Evolutionary conservation across 768 basidiomycete genomes (phyloP), one percentile per base, ranked within the genome.

Genomic region (Calocera cornea): DNA sequence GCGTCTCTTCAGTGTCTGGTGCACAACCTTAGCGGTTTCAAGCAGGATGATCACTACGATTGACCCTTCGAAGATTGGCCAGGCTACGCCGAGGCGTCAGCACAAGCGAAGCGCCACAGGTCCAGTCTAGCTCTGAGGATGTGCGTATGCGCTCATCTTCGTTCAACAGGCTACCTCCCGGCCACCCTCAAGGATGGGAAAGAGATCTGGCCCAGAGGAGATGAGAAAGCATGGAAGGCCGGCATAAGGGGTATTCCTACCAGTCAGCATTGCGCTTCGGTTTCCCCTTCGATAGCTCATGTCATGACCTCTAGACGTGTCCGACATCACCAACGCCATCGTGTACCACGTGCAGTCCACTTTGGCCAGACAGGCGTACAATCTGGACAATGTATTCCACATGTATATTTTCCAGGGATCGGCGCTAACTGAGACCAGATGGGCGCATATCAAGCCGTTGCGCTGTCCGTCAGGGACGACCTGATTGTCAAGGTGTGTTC

Each of bases 391-490:
- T 16, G 75, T 74, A 44, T 64, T 5, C 75, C n/a, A 70, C 17
- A 2, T 19, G n/a, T 34, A 14, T 47, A 2, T 17, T 54, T 67
- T 16, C 7, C 54, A n/a, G 36, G 24, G n/a, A 16, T 29, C 11
- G 16, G 22, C 16, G 33, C 1, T 64, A n/a, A 27, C 1, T 16
- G 34, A 54, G 40, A 41, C 29, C 49, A 89, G 75, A 78, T 92
- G 38, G 90, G 92, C 54, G 90, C 92, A 41, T 97, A 97, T 79
- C 92, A 95, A 76, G 94, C 94, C 2, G 84, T 90, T 17, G 93
- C 95, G 2, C 78, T 95, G 38, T 87, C 91, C 50, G 89, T 89
- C 64, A 83, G 94, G 67, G 95, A 98, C 77, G 87, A 91, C 73
- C 83, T 98, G 41, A 80, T 97, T 65, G 89, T 91, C 67, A 74